Base-by-base conservation (phyloP, 257 asterid genomes). In the Galeopsis tetrahit region DNA sequence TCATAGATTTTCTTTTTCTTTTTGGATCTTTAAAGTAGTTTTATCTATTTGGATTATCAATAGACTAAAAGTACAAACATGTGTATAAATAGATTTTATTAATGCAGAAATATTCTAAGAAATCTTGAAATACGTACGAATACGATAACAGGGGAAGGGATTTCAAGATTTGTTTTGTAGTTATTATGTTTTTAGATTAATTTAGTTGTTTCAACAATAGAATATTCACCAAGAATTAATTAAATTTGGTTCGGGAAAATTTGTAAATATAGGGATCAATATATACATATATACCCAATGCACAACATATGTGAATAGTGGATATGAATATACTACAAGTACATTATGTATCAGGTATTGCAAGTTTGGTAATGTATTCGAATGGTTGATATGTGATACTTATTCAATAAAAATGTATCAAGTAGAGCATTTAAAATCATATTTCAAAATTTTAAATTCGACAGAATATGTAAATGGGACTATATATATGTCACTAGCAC, bases 21-120 rank as follows among this genome's bases (percentile, higher is more conserved):
- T 58, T 56, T 61, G 6, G 69, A 63, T 40, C 42, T 63, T 69
- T 73, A 56, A 58, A 78, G 68, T 63, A 13, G 70, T 72, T 77
- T 48, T 49, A 60, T 71, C 52, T 15, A 65, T 71, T 52, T 69
- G 48, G 65, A 52, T 46, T 44, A 36, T 57, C 51, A 65, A 65
- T 77, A 74, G 77, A 62, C 72, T 73, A 8, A 60, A 59, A 4
- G 79, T 36, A 49, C 56, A 36, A 46, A 46, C 43, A 51, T 36
- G 14, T 3, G 34, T 51, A 62, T 31, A 69, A 69, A 69, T 61
- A 61, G n/a, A 40, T 5, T 59, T 46, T 53, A 5, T 15, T 44
- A 9, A 44, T 9, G 51, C 10, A 10, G 13, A 44, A 44, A 11
- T 9, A 3, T 10, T 44, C 2, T 44, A 44, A 53, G 6, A 15